These are phyloP conservation scores for Collybia mongolica DNA, from an alignment of 768 basidiomycete genomes.

Conservation along the genomic window DNA sequence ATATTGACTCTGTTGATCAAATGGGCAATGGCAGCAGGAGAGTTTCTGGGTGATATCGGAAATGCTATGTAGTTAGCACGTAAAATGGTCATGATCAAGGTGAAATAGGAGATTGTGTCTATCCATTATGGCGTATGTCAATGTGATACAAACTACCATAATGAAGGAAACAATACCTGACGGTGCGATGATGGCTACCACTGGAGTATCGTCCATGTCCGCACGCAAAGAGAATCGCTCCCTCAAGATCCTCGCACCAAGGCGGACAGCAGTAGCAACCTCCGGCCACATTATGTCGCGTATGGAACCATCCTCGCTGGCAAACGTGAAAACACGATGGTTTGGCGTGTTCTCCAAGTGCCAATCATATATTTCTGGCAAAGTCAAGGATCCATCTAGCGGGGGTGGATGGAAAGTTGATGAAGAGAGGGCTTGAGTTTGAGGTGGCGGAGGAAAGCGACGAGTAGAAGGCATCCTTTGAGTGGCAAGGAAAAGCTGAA, in stretches of 20 bases:
- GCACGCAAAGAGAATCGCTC: conserved; percentile 1
- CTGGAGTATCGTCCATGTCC: conserved; percentile 5
- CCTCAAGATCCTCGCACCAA: conserved; percentile 15
- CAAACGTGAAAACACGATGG: conserved; percentile 29
- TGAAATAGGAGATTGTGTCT: conserved; percentile 34
- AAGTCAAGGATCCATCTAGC: conserved; percentile 25
- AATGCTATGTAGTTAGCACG: conserved; percentile 33
- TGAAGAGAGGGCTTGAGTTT: conserved; percentile 24
- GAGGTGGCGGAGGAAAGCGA: conserved; percentile 11
- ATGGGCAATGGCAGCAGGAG: conserved; percentile 41
- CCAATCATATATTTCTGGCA: conserved; percentile 35
- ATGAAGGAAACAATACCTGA: too few species aligned
- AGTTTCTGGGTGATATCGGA: conserved; percentile 40
- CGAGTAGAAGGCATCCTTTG: too few species aligned
- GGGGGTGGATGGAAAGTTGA: conserved; percentile 30
- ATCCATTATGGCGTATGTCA: not conserved
- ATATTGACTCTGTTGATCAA: conserved; percentile 22
- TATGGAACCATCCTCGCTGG: conserved; percentile 9
- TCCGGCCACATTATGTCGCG: conserved; percentile 23
- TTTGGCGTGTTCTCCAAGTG: conserved; percentile 23
- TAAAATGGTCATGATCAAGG: conserved; percentile 25
- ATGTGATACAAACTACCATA: conserved; percentile 6
- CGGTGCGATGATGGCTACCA: conserved; percentile 11
- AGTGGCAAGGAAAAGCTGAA: too few species aligned
- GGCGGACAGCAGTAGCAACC: conserved; percentile 21